These are phyloP conservation scores for Penicillium aurantiogriseum DNA, from an alignment of 2,329 filamentous ascomycete species.

Conservation along the genomic window DNA sequence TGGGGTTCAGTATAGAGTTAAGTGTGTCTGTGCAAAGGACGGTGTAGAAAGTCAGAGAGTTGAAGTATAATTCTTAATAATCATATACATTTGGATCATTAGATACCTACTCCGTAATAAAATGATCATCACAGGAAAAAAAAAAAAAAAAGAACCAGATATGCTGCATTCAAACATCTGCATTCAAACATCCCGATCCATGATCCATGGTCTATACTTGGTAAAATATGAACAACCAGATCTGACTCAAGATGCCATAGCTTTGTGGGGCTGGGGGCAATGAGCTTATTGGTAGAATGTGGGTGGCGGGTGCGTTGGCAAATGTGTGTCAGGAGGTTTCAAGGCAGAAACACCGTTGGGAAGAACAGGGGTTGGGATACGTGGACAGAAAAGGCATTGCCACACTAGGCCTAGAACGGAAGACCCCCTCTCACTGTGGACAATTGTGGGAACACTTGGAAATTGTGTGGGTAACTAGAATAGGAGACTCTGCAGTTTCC, in stretches of 20 bases:
- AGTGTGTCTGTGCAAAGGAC: slow-evolving; percentile 1
- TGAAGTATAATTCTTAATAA: background rate
- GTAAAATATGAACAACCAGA: background rate
- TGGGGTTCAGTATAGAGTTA: slow-evolving; percentile 1
- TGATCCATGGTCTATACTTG: background rate
- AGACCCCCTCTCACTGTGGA: background rate
- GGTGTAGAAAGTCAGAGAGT: background rate
- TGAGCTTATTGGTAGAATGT: slow-evolving; percentile 1
- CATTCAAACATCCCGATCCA: background rate
- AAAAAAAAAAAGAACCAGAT: background rate
- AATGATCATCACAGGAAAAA: background rate
- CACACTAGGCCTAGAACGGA: slow-evolving; percentile 3
- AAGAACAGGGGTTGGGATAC: slow-evolving; percentile 6
- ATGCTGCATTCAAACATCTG: background rate
- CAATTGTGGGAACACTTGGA: background rate
- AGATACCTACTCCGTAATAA: background rate
- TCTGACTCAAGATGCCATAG: slow-evolving; percentile 1
- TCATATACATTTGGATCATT: background rate
- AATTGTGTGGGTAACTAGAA: background rate
- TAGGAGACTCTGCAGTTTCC: slow-evolving; percentile 1
- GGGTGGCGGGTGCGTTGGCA: slow-evolving; percentile 10
- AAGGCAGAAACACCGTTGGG: slow-evolving; percentile 6
- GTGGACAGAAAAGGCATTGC: slow-evolving; percentile 9
- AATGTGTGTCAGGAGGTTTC: slow-evolving; percentile 14
- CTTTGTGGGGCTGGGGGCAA: slow-evolving; percentile 2